phyloP scores from a whole-genome alignment of 306 rosid species.

The Prunus armeniaca region DNA sequence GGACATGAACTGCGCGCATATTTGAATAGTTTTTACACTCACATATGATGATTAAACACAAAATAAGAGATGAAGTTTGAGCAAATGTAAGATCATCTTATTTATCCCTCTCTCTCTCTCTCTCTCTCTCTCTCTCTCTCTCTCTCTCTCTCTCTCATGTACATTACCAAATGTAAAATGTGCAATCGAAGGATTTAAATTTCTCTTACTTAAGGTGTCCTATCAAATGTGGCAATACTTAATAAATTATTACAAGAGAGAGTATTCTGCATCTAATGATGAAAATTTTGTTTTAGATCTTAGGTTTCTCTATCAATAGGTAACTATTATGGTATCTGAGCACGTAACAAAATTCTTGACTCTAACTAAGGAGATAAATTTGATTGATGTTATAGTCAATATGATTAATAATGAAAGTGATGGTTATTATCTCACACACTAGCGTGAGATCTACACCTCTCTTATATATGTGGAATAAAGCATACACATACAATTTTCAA shows the following conservation, averaged over 20 bases:
- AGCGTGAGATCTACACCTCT: not conserved
- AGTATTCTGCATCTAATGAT: too few relatives aligned
- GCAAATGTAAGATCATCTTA: not conserved
- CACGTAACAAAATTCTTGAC: not conserved
- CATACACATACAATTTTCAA: not conserved
- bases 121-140: not conserved
- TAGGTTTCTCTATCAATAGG: too few relatives aligned
- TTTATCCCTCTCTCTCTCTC: not conserved
- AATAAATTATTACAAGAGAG: too few relatives aligned
- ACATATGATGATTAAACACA: too few relatives aligned
- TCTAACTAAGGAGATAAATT: not conserved
- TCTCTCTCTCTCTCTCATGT: not conserved
- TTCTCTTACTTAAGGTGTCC: not conserved
- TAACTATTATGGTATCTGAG: too few relatives aligned
- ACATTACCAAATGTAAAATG: not conserved
- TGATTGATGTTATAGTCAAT: not conserved
- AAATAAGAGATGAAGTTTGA: not conserved
- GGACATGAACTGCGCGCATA: not conserved
- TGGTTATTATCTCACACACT: not conserved
- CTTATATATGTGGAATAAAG: not conserved
- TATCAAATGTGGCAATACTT: not conserved
- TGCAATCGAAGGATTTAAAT: not conserved
- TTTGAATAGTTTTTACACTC: too few relatives aligned
- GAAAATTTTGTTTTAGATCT: too few relatives aligned
- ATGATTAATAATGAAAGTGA: not conserved